Base-by-base conservation (phyloP, 2,329 filamentous ascomycete genomes). In the Hypoxylon sp. region DNA sequence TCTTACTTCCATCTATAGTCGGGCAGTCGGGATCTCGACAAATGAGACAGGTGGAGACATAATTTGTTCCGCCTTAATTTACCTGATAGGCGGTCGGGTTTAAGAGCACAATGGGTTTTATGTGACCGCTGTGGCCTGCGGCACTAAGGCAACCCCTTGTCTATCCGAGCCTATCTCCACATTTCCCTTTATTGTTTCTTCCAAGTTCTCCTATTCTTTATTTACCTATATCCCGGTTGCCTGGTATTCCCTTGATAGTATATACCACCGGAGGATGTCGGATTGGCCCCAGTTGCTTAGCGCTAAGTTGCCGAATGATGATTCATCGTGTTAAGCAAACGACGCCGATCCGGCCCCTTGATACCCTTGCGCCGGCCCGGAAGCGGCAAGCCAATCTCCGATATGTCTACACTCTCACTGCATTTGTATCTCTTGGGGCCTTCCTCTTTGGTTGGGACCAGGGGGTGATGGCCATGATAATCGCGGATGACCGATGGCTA, bases 391-490 rank as follows among this genome's bases (percentile, higher is more conserved):
- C 76, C 8, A 75, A 76, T 44, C 71, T 78, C 53, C 60, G 59
- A 14, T 78, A 77, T 67, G 76, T 78, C 19, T 77, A 78, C 60
- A 66, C 69, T 6, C 74, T 78, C 62, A 77, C 76, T 6, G 70
- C 71, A 10, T 76, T 76, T 59, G 73, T 76, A 6, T 76, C 73
- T 13, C 53, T 76, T 8, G 75, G 77, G 9, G 75, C 67, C 9
- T 78, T 78, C 60, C 72, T 78, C 42, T 78, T 78, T 33, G 76
- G 76, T 26, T 78, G 75, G 75, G 73, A 77, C 42, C 76, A 78
- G 42, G 76, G 76, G 11, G 76, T 76, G 19, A 77, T 78, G 76
- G 73, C 74, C 10, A 77, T 78, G 75, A 77, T 78, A 26, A 75
- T 78, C 17, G 76, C 76, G 9, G 76, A 78, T 44, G 74, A 70